Evolutionary conservation across 2,329 filamentous ascomycete species (phyloP).

Genomic region (Diaporthe humulicola): DNA sequence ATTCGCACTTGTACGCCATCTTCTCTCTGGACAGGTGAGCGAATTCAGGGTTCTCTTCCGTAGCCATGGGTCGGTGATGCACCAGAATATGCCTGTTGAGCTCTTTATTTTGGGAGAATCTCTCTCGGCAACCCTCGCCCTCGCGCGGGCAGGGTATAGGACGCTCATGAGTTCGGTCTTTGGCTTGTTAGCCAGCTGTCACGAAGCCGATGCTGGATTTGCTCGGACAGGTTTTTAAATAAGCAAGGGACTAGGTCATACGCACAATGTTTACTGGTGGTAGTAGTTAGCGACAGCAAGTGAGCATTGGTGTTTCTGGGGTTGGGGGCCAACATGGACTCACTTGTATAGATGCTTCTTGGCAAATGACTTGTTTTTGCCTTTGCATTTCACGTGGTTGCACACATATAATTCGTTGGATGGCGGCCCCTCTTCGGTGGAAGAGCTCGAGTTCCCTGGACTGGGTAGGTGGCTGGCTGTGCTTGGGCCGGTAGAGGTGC

Average conservation of each 20-base stretch:
- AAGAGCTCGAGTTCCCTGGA: too few species aligned
- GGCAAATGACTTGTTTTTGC: background rate
- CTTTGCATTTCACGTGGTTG: background rate
- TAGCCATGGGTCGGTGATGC: background rate
- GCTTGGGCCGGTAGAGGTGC: background rate
- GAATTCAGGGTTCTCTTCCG: constrained; percentile 5
- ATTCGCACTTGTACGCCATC: background rate
- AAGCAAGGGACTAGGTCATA: background rate
- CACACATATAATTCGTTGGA: background rate
- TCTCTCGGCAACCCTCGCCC: background rate
- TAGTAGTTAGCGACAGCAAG: background rate
- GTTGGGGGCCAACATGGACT: background rate
- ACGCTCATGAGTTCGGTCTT: constrained; percentile 1
- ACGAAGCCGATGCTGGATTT: too few species aligned
- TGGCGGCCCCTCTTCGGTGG: background rate
- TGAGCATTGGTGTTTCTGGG: background rate
- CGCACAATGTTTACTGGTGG: background rate
- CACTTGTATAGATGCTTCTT: background rate
- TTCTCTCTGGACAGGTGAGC: background rate
- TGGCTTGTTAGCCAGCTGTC: background rate
- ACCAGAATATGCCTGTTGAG: constrained; percentile 24
- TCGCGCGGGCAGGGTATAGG: background rate
- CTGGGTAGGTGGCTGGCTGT: background rate
- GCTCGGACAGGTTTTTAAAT: background rate
- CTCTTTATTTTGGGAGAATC: constrained; percentile 5